Base-by-base conservation (phyloP, 176 grass and related monocot species). In the Hyparrhenia diplandra region DNA sequence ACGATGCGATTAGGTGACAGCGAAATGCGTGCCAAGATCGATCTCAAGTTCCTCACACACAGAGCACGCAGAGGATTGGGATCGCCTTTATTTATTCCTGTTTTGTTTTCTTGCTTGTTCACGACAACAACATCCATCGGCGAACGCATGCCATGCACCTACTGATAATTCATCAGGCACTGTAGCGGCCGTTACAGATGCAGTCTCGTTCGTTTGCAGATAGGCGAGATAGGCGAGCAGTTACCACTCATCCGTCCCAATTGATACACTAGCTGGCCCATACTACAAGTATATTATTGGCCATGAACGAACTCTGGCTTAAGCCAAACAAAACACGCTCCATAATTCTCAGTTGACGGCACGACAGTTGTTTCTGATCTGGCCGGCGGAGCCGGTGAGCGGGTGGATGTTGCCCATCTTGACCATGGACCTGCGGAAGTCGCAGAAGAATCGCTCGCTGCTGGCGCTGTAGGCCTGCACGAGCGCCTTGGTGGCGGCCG, bases 321-420 rank as follows among this genome's bases (percentile, higher is more conserved):
- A 61, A 23, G 30, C 73, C 59, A 16, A 37, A 89, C 66, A 45
- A 58, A 85, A 77, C 41, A 55, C 30, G 32, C 49, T 61, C 0
- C 29, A 79, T 37, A 45, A 43, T 58, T 11, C 34, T 32, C 20
- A 90, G 71, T 92, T 96, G 66, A 80, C 69, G 58, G 82, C 86
- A 32, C 91, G 84, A 84, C 88, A 93, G 76, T 85, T 97, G 21
- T 54, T 84, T 39, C 94, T 83, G 32, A 97, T 77, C 82, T 97
- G 76, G 2, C 94, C 94, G 76, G 75, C 74, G 21, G 90, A 80
- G 1, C 90, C 90, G 41, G 89, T 93, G 79, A 90, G 90, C 4
- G 92, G 90, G 36, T 69, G 39, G 18, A 93, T 95, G 45, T 71
- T 99, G 24, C 96, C 90, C 96, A 98, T 95, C 76, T 82, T 90